Conservation (phyloP, 371 early-diverging fungal species). For the Catenaria anguillulae region DNA sequence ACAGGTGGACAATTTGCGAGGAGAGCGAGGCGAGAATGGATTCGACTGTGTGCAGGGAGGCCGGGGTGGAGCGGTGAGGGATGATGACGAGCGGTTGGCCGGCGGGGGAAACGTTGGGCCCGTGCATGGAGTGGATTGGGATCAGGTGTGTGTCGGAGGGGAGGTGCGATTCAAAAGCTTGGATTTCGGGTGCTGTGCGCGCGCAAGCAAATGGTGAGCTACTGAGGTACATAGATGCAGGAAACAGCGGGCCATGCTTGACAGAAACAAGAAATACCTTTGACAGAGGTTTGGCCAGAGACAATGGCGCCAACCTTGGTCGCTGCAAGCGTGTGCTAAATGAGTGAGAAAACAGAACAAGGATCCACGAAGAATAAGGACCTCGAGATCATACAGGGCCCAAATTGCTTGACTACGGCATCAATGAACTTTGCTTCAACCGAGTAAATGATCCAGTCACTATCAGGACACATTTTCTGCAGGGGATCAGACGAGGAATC, state of each 20-base stretch:
- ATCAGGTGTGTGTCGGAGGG: slow-evolving; percentile 82
- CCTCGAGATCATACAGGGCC: slow-evolving; percentile 68
- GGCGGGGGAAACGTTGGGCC: slow-evolving; percentile 67
- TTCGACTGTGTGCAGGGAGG: slow-evolving; percentile 40
- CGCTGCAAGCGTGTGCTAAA: no score
- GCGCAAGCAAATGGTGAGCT: no score
- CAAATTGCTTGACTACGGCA: slow-evolving; percentile 61
- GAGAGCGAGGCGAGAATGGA: slow-evolving; percentile 53
- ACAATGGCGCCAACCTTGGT: slow-evolving; percentile 80
- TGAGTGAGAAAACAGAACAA: no score
- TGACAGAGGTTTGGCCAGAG: slow-evolving; percentile 79
- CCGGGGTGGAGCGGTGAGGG: slow-evolving; percentile 47
- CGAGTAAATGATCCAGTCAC: slow-evolving; percentile 84
- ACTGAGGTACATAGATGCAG: no score
- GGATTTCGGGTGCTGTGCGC: slow-evolving; percentile 65
- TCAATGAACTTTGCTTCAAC: slow-evolving; percentile 83
- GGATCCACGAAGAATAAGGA: no score
- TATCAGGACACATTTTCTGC: slow-evolving; percentile 41
- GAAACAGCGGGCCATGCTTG: no score
- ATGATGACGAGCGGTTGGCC: slow-evolving; percentile 80
- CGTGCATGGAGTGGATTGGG: slow-evolving; percentile 90
- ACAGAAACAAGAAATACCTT: no score
- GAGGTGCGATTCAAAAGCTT: slow-evolving; percentile 66
- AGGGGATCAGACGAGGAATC: no score
- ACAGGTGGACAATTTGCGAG: slow-evolving; percentile 61